phyloP scores from a whole-genome alignment of 225 moss, liverwort and hornwort species.

The Antitrichia curtipendula region DNA sequence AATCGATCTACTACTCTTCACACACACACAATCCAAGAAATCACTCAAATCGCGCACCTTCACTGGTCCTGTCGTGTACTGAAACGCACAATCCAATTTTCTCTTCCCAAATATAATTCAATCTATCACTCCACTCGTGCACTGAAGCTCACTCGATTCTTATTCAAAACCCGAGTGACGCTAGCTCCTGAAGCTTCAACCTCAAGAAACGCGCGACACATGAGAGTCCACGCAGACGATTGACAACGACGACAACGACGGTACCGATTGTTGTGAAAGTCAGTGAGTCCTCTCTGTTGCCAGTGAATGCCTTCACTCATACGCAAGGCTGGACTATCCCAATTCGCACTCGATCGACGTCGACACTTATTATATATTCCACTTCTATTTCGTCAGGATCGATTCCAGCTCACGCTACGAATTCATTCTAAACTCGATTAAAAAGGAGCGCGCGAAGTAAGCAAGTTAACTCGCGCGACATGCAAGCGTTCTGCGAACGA shows the following conservation, averaged over 20 bases:
- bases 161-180: neutral
- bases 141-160: neutral
- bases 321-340: neutral
- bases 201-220: neutral
- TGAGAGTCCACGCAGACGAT: neutral
- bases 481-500: neutral
- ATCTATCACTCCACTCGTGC: neutral
- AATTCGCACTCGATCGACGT: slow-evolving; percentile 1
- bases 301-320: neutral
- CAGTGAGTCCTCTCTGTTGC: neutral
- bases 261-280: neutral
- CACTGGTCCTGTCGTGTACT: neutral
- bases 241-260: neutral
- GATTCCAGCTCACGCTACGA: neutral
- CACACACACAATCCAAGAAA: neutral
- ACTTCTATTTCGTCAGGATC: neutral
- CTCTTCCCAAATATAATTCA: neutral
- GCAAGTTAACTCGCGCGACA: neutral
- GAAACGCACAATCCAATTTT: neutral
- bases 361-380: neutral
- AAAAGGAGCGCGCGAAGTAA: neutral
- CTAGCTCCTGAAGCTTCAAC: neutral
- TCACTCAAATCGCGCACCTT: neutral
- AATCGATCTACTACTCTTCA: neutral
- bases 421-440: neutral